Evolutionary conservation across 371 early-diverging fungal species (phyloP), one percentile per base, ranked within the genome.

Genomic region (Syncephalastrum racemosum): DNA sequence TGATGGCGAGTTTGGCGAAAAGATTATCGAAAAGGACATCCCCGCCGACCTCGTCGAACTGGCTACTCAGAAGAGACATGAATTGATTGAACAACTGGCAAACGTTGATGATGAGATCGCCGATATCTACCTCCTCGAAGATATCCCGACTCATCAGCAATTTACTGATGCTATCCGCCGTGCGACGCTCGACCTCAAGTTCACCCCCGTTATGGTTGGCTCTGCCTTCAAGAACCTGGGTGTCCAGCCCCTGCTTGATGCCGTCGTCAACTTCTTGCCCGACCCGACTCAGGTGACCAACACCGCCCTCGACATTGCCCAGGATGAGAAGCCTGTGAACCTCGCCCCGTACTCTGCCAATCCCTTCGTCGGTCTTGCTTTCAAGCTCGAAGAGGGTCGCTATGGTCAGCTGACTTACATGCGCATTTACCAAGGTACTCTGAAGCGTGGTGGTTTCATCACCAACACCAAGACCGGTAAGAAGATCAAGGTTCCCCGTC

Each of bases 401-500:
- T 97, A 91, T 67, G 99, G 98, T 40, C 97, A 97, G 71, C 77
- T 98, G 60, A 97, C 98, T 12, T 98, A 97, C 76, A 73, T 98
- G 71, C 88, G 99, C 62, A 90, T 98, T 31, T 98, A 98, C 78
- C 97, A 96, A 78, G 99, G 99, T 52, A 79, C 83, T 45, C 71
- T 98, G 59, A 82, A 83, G 62, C 93, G 90, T 73, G 97, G 97
- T 45, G 86, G 86, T 50, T 89, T 85, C 63, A 86, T 96, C 55
- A 80, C 86, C 58, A 96, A 97, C 68, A 86, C 90, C 50, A 88
- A 90, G 75, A 95, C 92, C 36, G 95, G 94, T 50, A 97, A 97
- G 79, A 89, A 84, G 75, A 88, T 95, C 72, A 98, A 97, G 83
- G 91, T 98, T 4, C 89, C 97, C 48, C 84, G 97, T 42, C 81